Evolutionary conservation across 768 basidiomycete species (phyloP).

Genomic region (Boletus rubropictus): DNA sequence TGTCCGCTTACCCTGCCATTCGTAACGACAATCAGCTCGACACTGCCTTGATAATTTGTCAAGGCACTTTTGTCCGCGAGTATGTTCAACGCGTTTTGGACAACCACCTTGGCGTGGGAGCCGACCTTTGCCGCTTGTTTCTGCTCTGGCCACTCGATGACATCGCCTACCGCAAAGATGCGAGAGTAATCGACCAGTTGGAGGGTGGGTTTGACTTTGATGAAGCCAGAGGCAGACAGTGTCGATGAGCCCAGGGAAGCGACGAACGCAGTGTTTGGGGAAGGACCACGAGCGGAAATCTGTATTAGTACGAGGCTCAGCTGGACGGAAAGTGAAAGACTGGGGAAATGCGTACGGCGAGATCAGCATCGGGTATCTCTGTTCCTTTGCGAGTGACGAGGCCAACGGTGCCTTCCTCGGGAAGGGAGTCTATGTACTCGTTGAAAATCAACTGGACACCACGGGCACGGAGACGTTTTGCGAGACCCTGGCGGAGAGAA

Average conservation of each 20-base stretch:
- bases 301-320: conserved; percentile 7
- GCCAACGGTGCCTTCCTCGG: conserved; percentile 33
- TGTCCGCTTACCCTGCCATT: conserved; percentile 44
- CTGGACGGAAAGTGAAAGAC: neutral
- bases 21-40: conserved; percentile 50
- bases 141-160: conserved; percentile 58
- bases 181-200: conserved; percentile 46
- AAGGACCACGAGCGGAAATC: conserved; percentile 30
- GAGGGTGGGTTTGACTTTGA: conserved; percentile 53
- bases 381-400: conserved; percentile 50
- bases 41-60: conserved; percentile 44
- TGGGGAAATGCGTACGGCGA: conserved; percentile 42
- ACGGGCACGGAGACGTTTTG: conserved; percentile 36
- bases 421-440: conserved; percentile 46
- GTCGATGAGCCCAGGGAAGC: conserved; percentile 37
- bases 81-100: conserved; percentile 44
- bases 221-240: conserved; percentile 35
- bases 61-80: conserved; percentile 33
- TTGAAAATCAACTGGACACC: conserved; percentile 48
- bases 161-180: conserved; percentile 64
- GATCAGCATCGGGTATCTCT: conserved; percentile 43
- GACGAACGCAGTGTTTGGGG: conserved; percentile 52
- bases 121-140: conserved; percentile 49
- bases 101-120: conserved; percentile 41
- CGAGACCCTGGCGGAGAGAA: conserved; percentile 46